Evolutionary conservation across 345 rosid species (phyloP).

Genomic region (Syzygium oleosum): DNA sequence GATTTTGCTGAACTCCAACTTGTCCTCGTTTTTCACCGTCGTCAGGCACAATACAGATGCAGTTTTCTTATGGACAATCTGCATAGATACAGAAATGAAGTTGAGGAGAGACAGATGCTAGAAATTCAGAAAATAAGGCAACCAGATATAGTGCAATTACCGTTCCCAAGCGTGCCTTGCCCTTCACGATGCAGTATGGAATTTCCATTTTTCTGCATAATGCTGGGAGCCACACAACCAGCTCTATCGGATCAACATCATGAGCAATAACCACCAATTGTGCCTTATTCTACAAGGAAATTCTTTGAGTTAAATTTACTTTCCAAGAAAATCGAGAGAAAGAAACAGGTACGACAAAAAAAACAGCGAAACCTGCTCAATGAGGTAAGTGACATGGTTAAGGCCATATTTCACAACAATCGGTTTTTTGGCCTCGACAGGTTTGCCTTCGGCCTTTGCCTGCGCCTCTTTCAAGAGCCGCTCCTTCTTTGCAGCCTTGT

Average conservation of each 20-base stretch:
- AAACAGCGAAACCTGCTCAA: constrained; percentile 38
- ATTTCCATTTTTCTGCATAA: constrained; percentile 53
- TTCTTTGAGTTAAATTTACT: neutral
- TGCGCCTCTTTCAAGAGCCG: constrained; percentile 49
- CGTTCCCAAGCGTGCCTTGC: constrained; percentile 45
- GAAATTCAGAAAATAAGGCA: neutral
- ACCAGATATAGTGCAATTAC: constrained; percentile 3
- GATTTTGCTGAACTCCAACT: constrained; percentile 63
- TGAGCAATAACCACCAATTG: constrained; percentile 51
- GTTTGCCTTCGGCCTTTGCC: constrained; percentile 57
- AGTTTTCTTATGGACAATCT: constrained; percentile 76
- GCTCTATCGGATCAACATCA: constrained; percentile 56
- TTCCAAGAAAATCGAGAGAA: neutral
- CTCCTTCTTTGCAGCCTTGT: constrained; percentile 56
- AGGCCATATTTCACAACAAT: constrained; percentile 68
- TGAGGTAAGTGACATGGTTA: constrained; percentile 65
- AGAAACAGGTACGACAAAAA: too few relatives aligned
- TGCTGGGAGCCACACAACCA: constrained; percentile 57
- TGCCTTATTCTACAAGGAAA: constrained; percentile 48
- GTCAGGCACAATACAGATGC: constrained; percentile 71
- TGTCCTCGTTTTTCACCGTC: constrained; percentile 69
- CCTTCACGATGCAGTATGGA: constrained; percentile 50
- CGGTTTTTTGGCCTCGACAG: constrained; percentile 50
- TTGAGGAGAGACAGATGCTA: neutral
- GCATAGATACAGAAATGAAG: neutral